Base-by-base conservation (phyloP, 345 rosid species). In the Salix viminalis region DNA sequence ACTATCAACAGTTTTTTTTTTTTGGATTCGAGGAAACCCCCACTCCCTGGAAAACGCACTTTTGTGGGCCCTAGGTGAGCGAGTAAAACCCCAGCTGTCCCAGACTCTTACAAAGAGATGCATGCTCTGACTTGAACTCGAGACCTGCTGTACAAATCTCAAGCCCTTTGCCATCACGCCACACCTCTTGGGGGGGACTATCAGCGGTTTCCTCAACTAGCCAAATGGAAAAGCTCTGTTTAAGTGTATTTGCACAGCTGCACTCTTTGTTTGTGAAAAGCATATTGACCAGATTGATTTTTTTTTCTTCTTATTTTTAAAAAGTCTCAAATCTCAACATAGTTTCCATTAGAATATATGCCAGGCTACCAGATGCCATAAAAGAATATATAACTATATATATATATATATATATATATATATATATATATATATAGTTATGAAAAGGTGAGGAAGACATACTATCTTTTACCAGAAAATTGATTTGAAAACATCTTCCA, bases 401-500 rank as follows among this genome's bases (percentile, higher is more conserved):
- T 32, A 32, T 32, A 32, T 3, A 32, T 32, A 32, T 32, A 32
- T 26, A 26, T 26, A 26, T 26, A 26, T 26, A 26, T 26, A 26
- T 26, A 26, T 26, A 26, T 26, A 26, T 26, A 26, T 30, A 28
- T 30, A 30, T 30, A 30, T 36, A 56, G 56, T n/a, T 77, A 48
- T 30, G 15, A 65, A 79, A 85, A 80, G 83, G 84, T 52, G 75
- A 79, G 28, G 50, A 81, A 76, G 82, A 86, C 86, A 78, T 79
- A 85, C 82, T 78, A 79, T 79, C 78, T 84, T 77, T 87, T 90
- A 95, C 99, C 98, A 95, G 84, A 91, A 78, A 85, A 96, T 81
- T 68, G 90, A 90, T 85, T 91, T 90, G 90, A 84, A 96, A 84
- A 93, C 88, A 81, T 84, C 88, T 79, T 91, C 94, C 81, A 96